A percentile compares a stretch with the other conserved stretches of the same genome.
These are phyloP conservation scores for Metschnikowia amazonensis DNA, from an alignment of 805 yeast genomes.

Conservation along the genomic window DNA sequence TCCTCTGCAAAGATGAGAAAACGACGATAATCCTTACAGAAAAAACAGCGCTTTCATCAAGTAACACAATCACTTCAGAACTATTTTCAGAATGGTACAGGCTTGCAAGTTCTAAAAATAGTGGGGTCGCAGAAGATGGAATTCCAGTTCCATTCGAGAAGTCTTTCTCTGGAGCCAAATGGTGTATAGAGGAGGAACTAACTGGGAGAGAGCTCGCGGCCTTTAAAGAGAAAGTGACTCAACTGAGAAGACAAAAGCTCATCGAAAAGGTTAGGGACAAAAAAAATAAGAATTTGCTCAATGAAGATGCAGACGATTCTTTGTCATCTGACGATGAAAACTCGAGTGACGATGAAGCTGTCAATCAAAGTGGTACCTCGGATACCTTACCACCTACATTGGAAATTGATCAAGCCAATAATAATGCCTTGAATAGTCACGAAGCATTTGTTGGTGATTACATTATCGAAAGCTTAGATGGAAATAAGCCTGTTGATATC, in stretches of 20 bases:
- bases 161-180: constrained; percentile 38
- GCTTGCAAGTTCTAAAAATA: constrained; percentile 31
- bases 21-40: constrained; percentile 77
- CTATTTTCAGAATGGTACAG: constrained; percentile 54
- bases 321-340: constrained; percentile 25
- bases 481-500: constrained; percentile 52
- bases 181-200: constrained; percentile 47
- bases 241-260: constrained; percentile 41
- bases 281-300: constrained; percentile 37
- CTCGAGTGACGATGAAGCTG: constrained; percentile 32
- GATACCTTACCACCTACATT: neutral
- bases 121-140: constrained; percentile 54
- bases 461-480: constrained; percentile 36
- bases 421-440: constrained; percentile 35
- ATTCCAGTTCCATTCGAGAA: constrained; percentile 51
- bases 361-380: neutral
- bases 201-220: constrained; percentile 47
- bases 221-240: constrained; percentile 45
- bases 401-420: neutral
- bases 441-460: constrained; percentile 40
- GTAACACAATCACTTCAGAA: constrained; percentile 45
- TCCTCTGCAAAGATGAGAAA: constrained; percentile 58
- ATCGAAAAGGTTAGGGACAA: constrained; percentile 41
- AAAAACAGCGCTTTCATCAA: constrained; percentile 31
- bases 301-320: constrained; percentile 24